phyloP scores from a whole-genome alignment of 768 basidiomycete genomes.

The Phylloporus rhodoxanthus region DNA sequence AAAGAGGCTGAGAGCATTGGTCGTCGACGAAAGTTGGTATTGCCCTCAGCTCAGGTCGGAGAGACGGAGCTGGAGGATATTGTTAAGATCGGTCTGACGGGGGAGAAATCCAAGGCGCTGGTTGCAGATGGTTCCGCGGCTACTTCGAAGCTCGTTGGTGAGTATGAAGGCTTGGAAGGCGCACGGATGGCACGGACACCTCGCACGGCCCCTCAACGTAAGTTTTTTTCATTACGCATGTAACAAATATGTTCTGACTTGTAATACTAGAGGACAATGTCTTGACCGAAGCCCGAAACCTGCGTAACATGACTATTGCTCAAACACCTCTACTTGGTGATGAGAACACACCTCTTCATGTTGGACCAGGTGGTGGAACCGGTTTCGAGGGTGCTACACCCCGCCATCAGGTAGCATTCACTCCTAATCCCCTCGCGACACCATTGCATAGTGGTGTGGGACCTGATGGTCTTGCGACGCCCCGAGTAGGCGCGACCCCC shows the following conservation, averaged over 20 bases:
- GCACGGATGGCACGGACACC: constrained; percentile 94
- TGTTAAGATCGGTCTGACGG: constrained; percentile 93
- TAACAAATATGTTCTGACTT: constrained; percentile 7
- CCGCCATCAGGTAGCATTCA: constrained; percentile 83
- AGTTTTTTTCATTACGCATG: constrained; percentile 30
- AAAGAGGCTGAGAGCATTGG: constrained; percentile 97
- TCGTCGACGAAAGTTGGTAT: constrained; percentile 71
- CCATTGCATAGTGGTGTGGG: constrained; percentile 54
- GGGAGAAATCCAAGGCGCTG: constrained; percentile 82
- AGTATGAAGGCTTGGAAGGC: constrained; percentile 84
- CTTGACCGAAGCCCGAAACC: constrained; percentile 89
- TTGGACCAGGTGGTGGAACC: constrained; percentile 66
- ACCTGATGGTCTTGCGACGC: constrained; percentile 46
- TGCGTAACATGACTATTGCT: constrained; percentile 86
- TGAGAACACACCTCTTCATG: constrained; percentile 93
- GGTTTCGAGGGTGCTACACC: constrained; percentile 96
- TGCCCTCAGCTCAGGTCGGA: constrained; percentile 89
- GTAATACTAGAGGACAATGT: constrained; percentile 79
- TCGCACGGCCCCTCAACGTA: constrained; percentile 88
- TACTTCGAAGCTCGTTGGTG: constrained; percentile 79
- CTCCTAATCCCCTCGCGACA: constrained; percentile 94
- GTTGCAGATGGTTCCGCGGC: constrained; percentile 81
- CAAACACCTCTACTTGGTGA: constrained; percentile 96
- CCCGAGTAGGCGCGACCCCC: constrained; percentile 67
- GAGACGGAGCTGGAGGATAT: constrained; percentile 95